Evolutionary conservation across 2,329 filamentous ascomycete species (phyloP).

Genomic region (Keithomyces neogunnii): DNA sequence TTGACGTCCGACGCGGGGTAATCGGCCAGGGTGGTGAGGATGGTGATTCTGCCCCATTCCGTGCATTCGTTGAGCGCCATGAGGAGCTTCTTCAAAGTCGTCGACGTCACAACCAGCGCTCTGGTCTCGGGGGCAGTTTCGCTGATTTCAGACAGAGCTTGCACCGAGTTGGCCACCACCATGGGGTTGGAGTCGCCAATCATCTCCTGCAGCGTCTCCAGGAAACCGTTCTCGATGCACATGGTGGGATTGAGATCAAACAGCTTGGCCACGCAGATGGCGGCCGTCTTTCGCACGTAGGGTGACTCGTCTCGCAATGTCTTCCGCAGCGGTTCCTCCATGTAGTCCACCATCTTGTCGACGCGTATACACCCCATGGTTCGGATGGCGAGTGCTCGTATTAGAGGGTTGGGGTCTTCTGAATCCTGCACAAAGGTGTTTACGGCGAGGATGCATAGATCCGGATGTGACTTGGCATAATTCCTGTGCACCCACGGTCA

Average conservation of each 20-base stretch:
- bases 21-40: constrained; percentile 80
- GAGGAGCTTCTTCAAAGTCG: constrained; percentile 86
- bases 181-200: constrained; percentile 97
- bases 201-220: constrained; percentile 88
- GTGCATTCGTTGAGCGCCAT: constrained; percentile 97
- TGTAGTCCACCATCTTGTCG: constrained; percentile 99
- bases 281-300: constrained; percentile 96
- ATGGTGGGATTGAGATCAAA: constrained; percentile 89
- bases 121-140: constrained; percentile 87
- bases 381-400: constrained; percentile 87
- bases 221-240: constrained; percentile 94
- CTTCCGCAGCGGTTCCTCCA: constrained; percentile 96
- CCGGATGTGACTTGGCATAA: constrained; percentile 97
- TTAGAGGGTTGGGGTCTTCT: constrained; percentile 94
- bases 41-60: constrained; percentile 94
- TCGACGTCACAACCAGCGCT: constrained; percentile 73
- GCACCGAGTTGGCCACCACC: constrained; percentile 97
- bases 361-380: constrained; percentile 99
- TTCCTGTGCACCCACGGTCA: constrained; percentile 53
- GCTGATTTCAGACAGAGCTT: constrained; percentile 82
- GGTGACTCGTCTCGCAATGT: constrained; percentile 95
- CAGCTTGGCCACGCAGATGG: constrained; percentile 94
- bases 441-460: constrained; percentile 95
- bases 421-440: constrained; percentile 99
- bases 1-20: constrained; percentile 84